Conservation (phyloP, 1,139 yeast species). For the Saccharomyces hybrid region DNA sequence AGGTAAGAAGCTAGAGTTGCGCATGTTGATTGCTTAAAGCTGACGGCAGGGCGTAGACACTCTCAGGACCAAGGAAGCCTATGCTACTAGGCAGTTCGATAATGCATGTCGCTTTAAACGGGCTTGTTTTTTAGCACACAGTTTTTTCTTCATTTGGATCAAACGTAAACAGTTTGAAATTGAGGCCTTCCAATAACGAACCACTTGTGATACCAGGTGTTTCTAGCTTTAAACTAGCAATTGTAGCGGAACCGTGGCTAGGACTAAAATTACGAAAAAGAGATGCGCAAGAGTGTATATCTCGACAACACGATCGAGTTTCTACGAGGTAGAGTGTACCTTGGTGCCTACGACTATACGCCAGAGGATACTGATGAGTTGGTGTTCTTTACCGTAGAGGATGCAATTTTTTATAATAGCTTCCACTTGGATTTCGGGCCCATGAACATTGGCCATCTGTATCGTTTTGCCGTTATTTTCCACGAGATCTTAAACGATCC, state of each 20-base stretch:
- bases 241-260: background rate
- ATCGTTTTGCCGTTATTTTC: constrained; percentile 87
- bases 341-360: constrained; percentile 76
- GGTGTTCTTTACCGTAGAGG: constrained; percentile 88
- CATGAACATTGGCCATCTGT: constrained; percentile 81
- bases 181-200: background rate
- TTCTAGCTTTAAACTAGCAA: background rate
- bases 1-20: background rate
- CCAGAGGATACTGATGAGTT: constrained; percentile 72
- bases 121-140: background rate
- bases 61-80: background rate
- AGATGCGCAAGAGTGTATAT: constrained; percentile 3
- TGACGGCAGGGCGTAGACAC: background rate
- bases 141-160: background rate
- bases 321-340: constrained; percentile 64
- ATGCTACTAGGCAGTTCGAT: background rate
- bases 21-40: background rate
- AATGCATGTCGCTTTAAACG: background rate
- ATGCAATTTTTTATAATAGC: constrained; percentile 80
- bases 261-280: background rate
- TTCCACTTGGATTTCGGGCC: constrained; percentile 97
- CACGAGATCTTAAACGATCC: constrained; percentile 88
- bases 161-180: background rate
- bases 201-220: background rate
- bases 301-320: constrained; percentile 32